phyloP scores from a whole-genome alignment of 495 filamentous ascomycete genomes.

The Choiromyces venosus region DNA sequence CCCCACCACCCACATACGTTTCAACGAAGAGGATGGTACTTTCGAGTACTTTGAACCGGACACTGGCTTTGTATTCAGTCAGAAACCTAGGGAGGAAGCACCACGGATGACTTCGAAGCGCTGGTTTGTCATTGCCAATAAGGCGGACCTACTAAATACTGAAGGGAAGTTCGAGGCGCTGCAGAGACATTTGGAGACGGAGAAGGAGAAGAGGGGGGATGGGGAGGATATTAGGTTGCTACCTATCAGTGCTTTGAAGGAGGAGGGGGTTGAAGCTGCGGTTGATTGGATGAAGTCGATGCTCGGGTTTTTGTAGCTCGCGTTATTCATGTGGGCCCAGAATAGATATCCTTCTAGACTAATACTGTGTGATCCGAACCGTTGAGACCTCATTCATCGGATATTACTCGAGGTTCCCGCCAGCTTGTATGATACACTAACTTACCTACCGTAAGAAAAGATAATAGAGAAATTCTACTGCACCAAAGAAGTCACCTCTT shows the following conservation, averaged over 20 bases:
- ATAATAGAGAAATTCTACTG: neutral
- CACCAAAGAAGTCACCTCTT: neutral
- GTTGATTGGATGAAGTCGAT: conserved; percentile 70
- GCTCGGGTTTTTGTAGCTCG: conserved; percentile 49
- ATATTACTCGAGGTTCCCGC: neutral
- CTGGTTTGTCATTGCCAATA: conserved; percentile 96
- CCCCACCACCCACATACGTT: neutral
- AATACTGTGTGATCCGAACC: neutral
- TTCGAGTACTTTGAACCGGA: conserved; percentile 2
- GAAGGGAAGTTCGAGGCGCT: conserved; percentile 68
- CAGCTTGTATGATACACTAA: neutral
- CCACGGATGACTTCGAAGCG: conserved; percentile 58
- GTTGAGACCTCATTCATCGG: neutral
- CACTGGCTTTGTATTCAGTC: neutral
- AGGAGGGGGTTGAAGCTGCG: conserved; percentile 73
- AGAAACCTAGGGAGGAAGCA: conserved; percentile 11
- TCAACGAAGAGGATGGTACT: neutral
- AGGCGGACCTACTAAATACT: conserved; percentile 77
- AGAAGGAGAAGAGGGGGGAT: conserved; percentile 64
- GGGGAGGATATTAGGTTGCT: conserved; percentile 62
- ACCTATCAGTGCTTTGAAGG: conserved; percentile 82
- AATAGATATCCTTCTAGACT: neutral
- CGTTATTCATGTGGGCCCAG: neutral
- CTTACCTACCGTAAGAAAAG: no score
- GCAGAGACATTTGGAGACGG: conserved; percentile 46